Evolutionary conservation across 1,284 basidiomycete species (phyloP), one percentile per base, ranked within the genome.

Genomic region (Coniophora puteana): DNA sequence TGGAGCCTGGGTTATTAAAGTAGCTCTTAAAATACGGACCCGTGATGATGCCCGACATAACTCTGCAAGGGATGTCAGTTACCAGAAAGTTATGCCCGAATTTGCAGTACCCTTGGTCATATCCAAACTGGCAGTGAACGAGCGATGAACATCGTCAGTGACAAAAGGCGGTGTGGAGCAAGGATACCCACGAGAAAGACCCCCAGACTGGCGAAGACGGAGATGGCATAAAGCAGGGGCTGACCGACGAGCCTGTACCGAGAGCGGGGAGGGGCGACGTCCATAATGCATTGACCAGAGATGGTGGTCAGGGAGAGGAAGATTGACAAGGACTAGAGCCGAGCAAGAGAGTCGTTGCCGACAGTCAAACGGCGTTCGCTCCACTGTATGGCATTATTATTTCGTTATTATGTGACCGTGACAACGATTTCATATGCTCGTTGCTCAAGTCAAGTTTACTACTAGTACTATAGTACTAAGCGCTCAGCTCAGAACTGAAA

Each of bases 1-100:
- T 59, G 4, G 78, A 68, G 21, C 76, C 78, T 5, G 94, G 94
- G 21, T 87, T 76, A 49, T 88, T 71, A 69, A 95, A 92, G 63
- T 76, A 89, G 45, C 79, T 76, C 53, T 78, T 81, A 67, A 97
- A 96, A 62, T 93, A 81, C 20, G 92, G 91, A 1, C 91, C 90
- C 16, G 94, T 98, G 62, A 98, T 95, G 54, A 96, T 84, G 23
- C 92, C 92, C 50, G 83, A 89, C 85, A 90, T 90, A 58, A 90
- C 86, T 45, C 87, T 85, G 52, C 18, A n/a, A 33, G 16, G 20
- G 33, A 41, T 46, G 46, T 67, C 61, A 67, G 66, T 36, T 56
- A 12, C 35, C 30, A 35, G 40, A 27, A 7, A 20, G 28, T 4
- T 5, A 24, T 5, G 34, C 8, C 24, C 2, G 37, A 31, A 31